Conservation (phyloP, 306 rosid genomes). For the Corylus heterophylla region DNA sequence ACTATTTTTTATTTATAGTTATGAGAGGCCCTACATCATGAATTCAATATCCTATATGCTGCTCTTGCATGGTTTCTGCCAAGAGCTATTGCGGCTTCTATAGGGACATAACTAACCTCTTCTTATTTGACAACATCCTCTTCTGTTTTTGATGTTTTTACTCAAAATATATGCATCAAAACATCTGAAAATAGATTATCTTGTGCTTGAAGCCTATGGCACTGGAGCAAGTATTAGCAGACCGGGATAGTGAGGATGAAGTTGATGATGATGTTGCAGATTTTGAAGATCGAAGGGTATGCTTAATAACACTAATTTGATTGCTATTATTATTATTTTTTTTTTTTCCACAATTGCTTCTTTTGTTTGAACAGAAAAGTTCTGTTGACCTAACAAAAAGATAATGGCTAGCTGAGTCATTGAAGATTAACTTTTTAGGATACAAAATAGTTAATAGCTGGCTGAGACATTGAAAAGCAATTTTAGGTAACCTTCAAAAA, state of each 20-base stretch:
- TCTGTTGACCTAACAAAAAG: slow-evolving; percentile 12
- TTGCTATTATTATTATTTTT: slow-evolving; percentile 8
- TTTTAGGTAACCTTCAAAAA: slow-evolving; percentile 6
- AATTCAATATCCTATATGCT: not conserved
- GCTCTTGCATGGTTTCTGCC: not conserved
- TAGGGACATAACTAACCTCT: not conserved
- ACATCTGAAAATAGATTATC: not conserved
- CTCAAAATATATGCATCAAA: not conserved
- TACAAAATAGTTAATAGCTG: slow-evolving; percentile 5
- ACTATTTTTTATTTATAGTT: not conserved
- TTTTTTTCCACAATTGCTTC: not conserved
- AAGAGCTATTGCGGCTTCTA: not conserved
- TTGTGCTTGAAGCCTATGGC: slow-evolving; percentile 69
- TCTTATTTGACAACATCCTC: not conserved
- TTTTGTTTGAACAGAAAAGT: slow-evolving; percentile 21
- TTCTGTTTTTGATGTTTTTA: not conserved
- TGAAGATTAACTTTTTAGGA: slow-evolving; percentile 12
- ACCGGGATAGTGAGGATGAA: slow-evolving; percentile 85
- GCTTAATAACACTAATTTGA: slow-evolving; percentile 5
- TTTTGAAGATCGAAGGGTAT: slow-evolving; percentile 73
- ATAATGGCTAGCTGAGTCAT: slow-evolving; percentile 6
- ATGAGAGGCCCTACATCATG: not conserved
- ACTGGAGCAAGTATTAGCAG: slow-evolving; percentile 61
- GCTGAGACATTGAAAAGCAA: slow-evolving; percentile 12
- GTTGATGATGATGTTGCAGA: slow-evolving; percentile 72